Evolutionary conservation across 192 early-diverging fungal species (phyloP).

Genomic region (Coemansia erecta): DNA sequence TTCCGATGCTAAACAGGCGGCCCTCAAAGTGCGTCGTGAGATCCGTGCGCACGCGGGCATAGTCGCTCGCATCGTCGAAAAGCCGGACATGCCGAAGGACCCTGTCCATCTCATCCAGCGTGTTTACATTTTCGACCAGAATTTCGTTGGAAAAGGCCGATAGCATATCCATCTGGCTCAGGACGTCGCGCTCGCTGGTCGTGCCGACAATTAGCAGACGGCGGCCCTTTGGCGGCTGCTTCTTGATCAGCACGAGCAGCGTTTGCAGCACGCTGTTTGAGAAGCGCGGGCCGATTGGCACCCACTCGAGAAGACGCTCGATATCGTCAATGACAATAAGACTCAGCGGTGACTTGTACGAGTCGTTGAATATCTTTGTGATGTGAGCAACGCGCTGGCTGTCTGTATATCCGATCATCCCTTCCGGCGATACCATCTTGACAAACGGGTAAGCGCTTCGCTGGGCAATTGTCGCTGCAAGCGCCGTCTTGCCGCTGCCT

Average conservation of each 20-base stretch:
- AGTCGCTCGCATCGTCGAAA: conserved; percentile 67
- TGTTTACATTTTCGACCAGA: conserved; percentile 75
- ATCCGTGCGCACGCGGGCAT: conserved; percentile 51
- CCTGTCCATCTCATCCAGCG: conserved; percentile 65
- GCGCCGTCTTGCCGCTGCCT: conserved; percentile 90
- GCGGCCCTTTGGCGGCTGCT: conserved; percentile 79
- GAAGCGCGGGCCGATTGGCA: conserved; percentile 92
- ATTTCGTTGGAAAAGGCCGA: conserved; percentile 84
- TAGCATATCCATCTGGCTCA: conserved; percentile 84
- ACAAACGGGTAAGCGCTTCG: conserved; percentile 92
- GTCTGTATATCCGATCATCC: conserved; percentile 91
- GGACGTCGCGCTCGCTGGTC: conserved; percentile 72
- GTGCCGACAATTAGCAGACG: conserved; percentile 90
- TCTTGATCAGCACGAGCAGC: conserved; percentile 88
- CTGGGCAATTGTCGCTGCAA: conserved; percentile 94
- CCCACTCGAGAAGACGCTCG: conserved; percentile 93
- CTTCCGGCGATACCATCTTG: conserved; percentile 94
- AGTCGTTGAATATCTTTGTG: conserved; percentile 94
- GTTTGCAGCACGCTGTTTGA: conserved; percentile 93
- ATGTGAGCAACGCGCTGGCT: conserved; percentile 80
- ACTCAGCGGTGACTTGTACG: conserved; percentile 93
- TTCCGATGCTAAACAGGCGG: conserved; percentile 67
- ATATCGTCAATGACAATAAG: conserved; percentile 93
- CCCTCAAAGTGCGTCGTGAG: conserved; percentile 58
- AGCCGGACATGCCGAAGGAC: conserved; percentile 62